phyloP scores from a whole-genome alignment of 1,284 basidiomycete species.

The Lentinus polychrous region DNA sequence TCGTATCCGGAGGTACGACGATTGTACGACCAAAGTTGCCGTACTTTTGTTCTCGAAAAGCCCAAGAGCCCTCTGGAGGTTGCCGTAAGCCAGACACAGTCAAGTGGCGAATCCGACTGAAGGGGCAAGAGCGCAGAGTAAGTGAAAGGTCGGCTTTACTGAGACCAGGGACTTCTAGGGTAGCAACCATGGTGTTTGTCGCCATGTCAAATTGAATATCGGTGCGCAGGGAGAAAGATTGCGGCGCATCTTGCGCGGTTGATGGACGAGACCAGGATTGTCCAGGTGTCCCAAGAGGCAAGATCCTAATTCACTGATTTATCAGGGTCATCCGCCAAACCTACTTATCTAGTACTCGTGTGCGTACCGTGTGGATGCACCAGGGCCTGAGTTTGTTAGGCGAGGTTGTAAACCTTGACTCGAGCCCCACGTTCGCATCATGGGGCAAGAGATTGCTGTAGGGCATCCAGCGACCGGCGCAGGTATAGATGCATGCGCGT shows the following conservation, averaged over 20 bases:
- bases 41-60: conserved; percentile 42
- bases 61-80: conserved; percentile 25
- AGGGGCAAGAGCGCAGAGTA: conserved; percentile 44
- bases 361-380: background rate
- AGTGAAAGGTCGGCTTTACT: conserved; percentile 44
- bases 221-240: conserved; percentile 33
- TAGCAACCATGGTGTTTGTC: conserved; percentile 38
- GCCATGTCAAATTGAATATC: conserved; percentile 47
- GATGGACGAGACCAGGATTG: conserved; percentile 10
- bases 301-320: conserved; percentile 10
- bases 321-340: background rate
- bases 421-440: conserved; percentile 8
- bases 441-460: conserved; percentile 7
- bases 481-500: conserved; percentile 1
- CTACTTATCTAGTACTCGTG: conserved; percentile 3
- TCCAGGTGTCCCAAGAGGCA: conserved; percentile 6
- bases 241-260: background rate
- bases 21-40: conserved; percentile 47
- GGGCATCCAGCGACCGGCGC: conserved; percentile 1
- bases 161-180: conserved; percentile 61
- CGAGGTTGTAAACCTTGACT: background rate
- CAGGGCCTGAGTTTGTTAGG: background rate
- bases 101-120: conserved; percentile 51
- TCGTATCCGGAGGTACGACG: conserved; percentile 47
- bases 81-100: conserved; percentile 38